Base-by-base conservation (phyloP, 345 rosid genomes). In the Gynandropsis gynandra region DNA sequence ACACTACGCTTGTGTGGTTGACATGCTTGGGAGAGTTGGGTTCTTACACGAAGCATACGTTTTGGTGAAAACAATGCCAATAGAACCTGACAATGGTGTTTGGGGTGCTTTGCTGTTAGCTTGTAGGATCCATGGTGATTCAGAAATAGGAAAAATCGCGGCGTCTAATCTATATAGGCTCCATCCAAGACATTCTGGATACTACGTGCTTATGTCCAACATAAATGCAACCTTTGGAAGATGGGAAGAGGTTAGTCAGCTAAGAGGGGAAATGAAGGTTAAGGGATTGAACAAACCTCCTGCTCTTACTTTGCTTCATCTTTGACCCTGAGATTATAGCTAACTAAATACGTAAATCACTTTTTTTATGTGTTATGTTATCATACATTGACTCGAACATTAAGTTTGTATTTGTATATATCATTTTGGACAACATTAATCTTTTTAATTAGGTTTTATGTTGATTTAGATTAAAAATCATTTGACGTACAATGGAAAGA, bases 31-130 rank as follows among this genome's bases (percentile, higher is more conserved):
- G 18, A 73, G 81, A 59, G 80, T 77, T 11, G 83, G 83, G 53
- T 63, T 60, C 38, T 58, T 79, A 41, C 42, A 56, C 1, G 74
- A 76, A 58, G 83, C 89, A 20, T 72, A 67, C 58, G 71, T 46
- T 56, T 49, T 74, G 47, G 74, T 76, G 29, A 61, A 69, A 45
- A 65, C 59, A 50, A 82, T 82, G 85, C 77, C 82, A 7, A 52
- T 53, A 5, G 51, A 70, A 14, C 77, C 78, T 40, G 58, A 51
- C 50, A 85, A 82, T 48, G 47, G 54, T 4, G 76, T 73, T 20
- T 82, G 85, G 80, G 85, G 76, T 1, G 85, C 83, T 31, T 51
- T 79, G 51, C 76, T 79, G 50, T 72, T 78, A 50, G 85, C 85
- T 48, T 76, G 85, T 59, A 72, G 69, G 67, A 76, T 79, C 68